Base-by-base conservation (phyloP, 345 rosid species). In the Xanthoceras sorbifolium region DNA sequence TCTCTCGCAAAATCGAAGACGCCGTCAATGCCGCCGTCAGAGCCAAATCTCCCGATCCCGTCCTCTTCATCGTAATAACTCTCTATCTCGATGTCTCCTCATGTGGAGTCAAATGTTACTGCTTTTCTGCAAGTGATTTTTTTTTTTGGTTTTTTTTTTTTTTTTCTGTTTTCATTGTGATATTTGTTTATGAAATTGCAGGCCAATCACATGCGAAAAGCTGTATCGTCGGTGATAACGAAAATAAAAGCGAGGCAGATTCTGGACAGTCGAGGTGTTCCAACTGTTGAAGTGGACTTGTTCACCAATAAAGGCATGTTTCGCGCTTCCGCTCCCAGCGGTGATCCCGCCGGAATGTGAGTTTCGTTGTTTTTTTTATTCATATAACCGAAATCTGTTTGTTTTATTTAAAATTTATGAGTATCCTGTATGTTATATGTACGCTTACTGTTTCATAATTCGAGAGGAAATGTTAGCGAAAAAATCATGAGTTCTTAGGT, bases 1-100 rank as follows among this genome's bases (percentile, higher is more conserved):
- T 92, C 73, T 93, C 97, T 54, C 94, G 98, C 75, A 96, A 88
- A 85, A 96, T 96, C 71, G 99, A 96, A 82, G 99, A 93, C 79
- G 99, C 99, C 84, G 98, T 95, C 75, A 95, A 95, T 87, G 99
- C 99, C 68, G 94, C 99, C 76, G 98, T 96, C 73, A 86, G 97
- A 80, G 97, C 97, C 69, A 93, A 93, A 87, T 85, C 95, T 84
- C 61, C 92, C 74, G 98, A 93, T 89, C 98, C 98, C 75, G 93
- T 96, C 68, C 97, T 93, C 79, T 93, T 93, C 91, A 96, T 96
- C 84, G 98, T 96, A 77, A 57, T 71, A 59, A 67, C 46, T 68
- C 79, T 74, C 76, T n/a, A n/a, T 67, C 42, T 40, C 57, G 9
- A 60, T 12, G 4, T 74, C 11, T 46, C 60, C 50, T 25, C 63